These are phyloP conservation scores for Pseudocercospora pini-densiflorae DNA, from an alignment of 2,329 filamentous ascomycete species.

Conservation along the genomic window DNA sequence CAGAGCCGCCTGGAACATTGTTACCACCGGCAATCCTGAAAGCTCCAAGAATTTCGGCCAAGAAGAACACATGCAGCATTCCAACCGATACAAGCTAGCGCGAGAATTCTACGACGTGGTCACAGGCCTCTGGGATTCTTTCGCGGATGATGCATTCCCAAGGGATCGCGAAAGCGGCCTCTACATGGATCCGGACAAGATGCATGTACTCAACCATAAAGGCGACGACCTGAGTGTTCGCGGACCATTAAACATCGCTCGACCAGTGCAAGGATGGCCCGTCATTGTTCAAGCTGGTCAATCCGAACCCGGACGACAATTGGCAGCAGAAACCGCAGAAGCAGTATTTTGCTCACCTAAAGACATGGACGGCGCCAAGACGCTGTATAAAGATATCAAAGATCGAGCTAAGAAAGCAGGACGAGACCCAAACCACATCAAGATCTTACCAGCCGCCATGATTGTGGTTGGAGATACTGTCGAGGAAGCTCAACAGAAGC, in stretches of 20 bases:
- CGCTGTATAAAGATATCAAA: constrained; percentile 34
- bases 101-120: constrained; percentile 49
- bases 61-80: constrained; percentile 52
- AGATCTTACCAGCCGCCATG: constrained; percentile 35
- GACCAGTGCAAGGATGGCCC: constrained; percentile 34
- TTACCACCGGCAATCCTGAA: constrained; percentile 55
- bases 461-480: constrained; percentile 32
- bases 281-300: constrained; percentile 37
- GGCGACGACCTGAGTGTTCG: constrained; percentile 42
- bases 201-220: constrained; percentile 58
- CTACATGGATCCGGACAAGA: constrained; percentile 57
- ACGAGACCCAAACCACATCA: constrained; percentile 29
- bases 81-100: constrained; percentile 55
- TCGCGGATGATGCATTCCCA: constrained; percentile 61
- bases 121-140: constrained; percentile 35
- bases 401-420: constrained; percentile 26
- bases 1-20: constrained; percentile 55
- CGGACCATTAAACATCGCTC: constrained; percentile 33
- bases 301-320: constrained; percentile 32
- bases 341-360: constrained; percentile 33
- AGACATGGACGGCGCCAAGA: constrained; percentile 29
- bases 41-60: constrained; percentile 54
- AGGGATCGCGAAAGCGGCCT: constrained; percentile 54
- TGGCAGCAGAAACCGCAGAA: constrained; percentile 35
- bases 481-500: constrained; percentile 32